phyloP scores from a whole-genome alignment of 306 rosid genomes.

The Quercus glauca region DNA sequence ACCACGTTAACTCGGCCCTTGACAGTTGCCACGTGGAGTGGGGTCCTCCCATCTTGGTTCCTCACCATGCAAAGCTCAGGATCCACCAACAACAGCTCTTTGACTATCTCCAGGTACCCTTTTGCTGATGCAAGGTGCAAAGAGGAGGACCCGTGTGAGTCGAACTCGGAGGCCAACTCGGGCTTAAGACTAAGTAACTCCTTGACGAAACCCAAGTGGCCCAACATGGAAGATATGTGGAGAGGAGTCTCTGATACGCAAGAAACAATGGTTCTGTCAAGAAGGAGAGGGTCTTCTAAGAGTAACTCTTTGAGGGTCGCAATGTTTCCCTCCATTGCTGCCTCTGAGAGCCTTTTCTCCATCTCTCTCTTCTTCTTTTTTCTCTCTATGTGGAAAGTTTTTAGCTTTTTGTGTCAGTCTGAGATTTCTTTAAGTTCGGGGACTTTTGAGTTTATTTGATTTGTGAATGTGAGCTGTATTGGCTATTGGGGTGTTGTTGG shows the following conservation, averaged over 20 bases:
- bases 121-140: conserved; percentile 31
- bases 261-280: neutral
- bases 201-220: conserved; percentile 24
- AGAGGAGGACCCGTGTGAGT: conserved; percentile 11
- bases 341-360: conserved; percentile 16
- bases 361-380: neutral
- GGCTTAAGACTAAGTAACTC: conserved; percentile 18
- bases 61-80: conserved; percentile 15
- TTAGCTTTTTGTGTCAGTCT: neutral
- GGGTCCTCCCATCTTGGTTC: conserved; percentile 24
- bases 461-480: neutral
- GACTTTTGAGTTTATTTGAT: neutral
- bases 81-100: conserved; percentile 5
- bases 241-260: conserved; percentile 26
- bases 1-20: conserved; percentile 20
- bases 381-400: neutral
- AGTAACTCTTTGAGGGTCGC: conserved; percentile 4
- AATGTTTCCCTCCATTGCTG: conserved; percentile 7
- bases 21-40: conserved; percentile 28
- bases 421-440: neutral
- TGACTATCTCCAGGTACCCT: conserved; percentile 29
- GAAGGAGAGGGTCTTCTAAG: conserved; percentile 20
- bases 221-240: conserved; percentile 23
- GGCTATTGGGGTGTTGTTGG: too few relatives aligned
- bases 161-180: conserved; percentile 17